Percentiles rank a stretch among this genome's conserved stretches.
phyloP scores from a whole-genome alignment of 2,329 filamentous ascomycete genomes.

The Epichloe coenophiala region DNA sequence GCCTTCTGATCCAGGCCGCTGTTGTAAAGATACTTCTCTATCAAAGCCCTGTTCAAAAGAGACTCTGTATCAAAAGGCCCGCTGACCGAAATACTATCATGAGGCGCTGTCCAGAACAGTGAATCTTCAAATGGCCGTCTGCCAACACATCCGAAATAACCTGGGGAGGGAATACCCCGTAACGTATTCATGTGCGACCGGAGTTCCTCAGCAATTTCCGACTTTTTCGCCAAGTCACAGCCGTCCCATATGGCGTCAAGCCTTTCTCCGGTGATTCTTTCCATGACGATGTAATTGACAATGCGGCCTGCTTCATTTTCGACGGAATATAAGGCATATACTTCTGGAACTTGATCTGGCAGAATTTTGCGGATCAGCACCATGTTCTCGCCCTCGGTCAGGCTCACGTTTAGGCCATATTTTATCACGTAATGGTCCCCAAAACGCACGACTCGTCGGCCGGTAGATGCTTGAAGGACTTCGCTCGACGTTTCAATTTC shows the following conservation, averaged over 20 bases:
- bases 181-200: too few relatives aligned
- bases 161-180: too few relatives aligned
- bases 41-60: not conserved
- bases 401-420: not conserved
- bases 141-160: too few relatives aligned
- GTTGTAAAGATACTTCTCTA: not conserved
- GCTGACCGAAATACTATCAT: not conserved
- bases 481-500: not conserved
- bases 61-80: not conserved
- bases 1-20: not conserved
- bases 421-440: not conserved
- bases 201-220: too few relatives aligned
- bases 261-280: too few relatives aligned
- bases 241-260: too few relatives aligned
- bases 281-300: too few relatives aligned
- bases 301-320: too few relatives aligned
- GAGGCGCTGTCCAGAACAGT: not conserved
- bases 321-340: too few relatives aligned
- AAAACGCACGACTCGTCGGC: not conserved
- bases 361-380: too few relatives aligned
- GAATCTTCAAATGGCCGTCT: not conserved
- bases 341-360: too few relatives aligned
- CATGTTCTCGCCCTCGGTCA: not conserved
- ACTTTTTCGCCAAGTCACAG: too few relatives aligned
- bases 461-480: not conserved